Evolutionary conservation across 228 moss, liverwort and hornwort species (phyloP), one percentile per base, ranked within the genome.

Genomic region (Sphagnum fallax): DNA sequence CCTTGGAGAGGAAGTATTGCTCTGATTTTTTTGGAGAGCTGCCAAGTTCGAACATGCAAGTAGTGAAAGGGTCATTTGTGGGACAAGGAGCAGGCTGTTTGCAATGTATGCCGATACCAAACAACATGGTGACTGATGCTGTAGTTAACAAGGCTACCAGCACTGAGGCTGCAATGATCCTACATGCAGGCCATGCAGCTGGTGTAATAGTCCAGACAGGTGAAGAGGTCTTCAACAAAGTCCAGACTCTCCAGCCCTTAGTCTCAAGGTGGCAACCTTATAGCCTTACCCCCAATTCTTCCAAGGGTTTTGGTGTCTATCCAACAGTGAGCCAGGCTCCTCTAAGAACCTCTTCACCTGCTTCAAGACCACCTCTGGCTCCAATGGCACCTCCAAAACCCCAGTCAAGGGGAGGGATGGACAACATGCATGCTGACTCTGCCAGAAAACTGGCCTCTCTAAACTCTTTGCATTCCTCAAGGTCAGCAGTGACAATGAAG

Each of bases 391-490:
- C 32, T 32, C 32, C 32, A 32, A 32, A 32, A 32, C 32, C 32
- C 32, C 32, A 32, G 32, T 32, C 32, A 32, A 32, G 32, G 32
- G 32, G 32, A 32, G 32, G 32, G 2, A 32, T 32, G 32, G 32
- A 32, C 2, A 32, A 32, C 32, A 32, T 32, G 2, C 32, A 32
- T 32, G 32, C 32, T 32, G 32, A 82, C 15, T 72, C 53, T 8
- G 47, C 53, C 1, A 76, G 50, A 52, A 68, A 66, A 48, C 63
- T 73, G 4, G 86, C 74, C 47, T 77, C 72, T 4, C 81, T 84
- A 79, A 89, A 91, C 60, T 95, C 92, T 60, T 75, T 84, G 0
- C 90, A 90, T 50, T 92, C 91, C 71, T 84, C 87, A 6, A 65
- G 76, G 48, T 85, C 92, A 49, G 92, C 92, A 1, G 82, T 74